phyloP scores from a whole-genome alignment of 2,329 filamentous ascomycete genomes.

The Escovopsis sp. region DNA sequence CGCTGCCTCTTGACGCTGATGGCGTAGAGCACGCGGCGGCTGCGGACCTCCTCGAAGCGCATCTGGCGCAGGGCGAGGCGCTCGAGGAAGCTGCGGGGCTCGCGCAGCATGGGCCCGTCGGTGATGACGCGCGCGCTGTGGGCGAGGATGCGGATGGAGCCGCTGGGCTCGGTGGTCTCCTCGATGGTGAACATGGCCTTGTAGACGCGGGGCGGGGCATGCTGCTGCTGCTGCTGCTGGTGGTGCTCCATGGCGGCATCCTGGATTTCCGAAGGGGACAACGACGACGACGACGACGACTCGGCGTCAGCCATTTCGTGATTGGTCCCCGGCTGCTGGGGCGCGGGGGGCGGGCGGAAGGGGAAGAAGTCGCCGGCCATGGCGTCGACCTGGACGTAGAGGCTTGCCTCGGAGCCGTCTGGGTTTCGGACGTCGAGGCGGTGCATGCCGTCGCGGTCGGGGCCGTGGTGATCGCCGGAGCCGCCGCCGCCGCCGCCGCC shows the following conservation, averaged over 20 bases:
- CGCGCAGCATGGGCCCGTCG: conserved; percentile 17
- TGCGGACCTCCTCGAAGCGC: conserved; percentile 38
- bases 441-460: conserved; percentile 30
- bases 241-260: conserved; percentile 16
- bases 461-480: no score
- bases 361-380: conserved; percentile 59
- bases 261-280: no score
- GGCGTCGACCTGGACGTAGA: conserved; percentile 52
- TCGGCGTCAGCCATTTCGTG: conserved; percentile 24
- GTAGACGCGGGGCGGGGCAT: conserved; percentile 39
- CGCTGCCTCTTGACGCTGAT: conserved; percentile 87
- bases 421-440: conserved; percentile 38
- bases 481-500: no score
- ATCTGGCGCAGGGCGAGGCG: conserved; percentile 52
- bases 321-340: conserved; percentile 35
- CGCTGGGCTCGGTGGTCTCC: conserved; percentile 44
- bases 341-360: conserved; percentile 73
- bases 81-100: conserved; percentile 46
- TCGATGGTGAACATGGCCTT: conserved; percentile 53
- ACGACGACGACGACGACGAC: conserved; percentile 12
- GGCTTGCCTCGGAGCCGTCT: conserved; percentile 39
- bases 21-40: conserved; percentile 49
- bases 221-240: conserved; percentile 19
- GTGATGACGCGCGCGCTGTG: conserved; percentile 44
- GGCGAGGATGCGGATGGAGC: conserved; percentile 43